These are phyloP conservation scores for Chaetomium sp. DNA, from an alignment of 2,329 filamentous ascomycete species.

Conservation along the genomic window DNA sequence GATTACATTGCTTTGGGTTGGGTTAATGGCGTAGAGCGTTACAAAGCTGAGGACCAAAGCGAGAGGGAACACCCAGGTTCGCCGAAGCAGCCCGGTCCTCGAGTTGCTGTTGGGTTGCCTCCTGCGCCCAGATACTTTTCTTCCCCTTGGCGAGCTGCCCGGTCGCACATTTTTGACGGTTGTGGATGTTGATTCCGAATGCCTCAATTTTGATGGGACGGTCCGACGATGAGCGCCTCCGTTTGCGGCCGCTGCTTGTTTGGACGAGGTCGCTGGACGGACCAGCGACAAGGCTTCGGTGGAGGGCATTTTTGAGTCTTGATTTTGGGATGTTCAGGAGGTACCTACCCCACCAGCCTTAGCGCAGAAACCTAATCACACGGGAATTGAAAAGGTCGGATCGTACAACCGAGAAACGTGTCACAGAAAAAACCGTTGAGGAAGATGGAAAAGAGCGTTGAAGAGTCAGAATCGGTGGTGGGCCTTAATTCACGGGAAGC, in stretches of 20 bases:
- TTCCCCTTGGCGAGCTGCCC: no score
- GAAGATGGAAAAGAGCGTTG: neutral
- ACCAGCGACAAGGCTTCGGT: neutral
- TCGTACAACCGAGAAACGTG: neutral
- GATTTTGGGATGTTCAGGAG: no score
- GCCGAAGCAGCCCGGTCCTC: constrained; percentile 22
- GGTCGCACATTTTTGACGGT: neutral
- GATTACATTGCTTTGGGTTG: constrained; percentile 69
- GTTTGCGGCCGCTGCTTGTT: neutral
- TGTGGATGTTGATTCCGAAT: neutral
- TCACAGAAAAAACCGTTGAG: neutral
- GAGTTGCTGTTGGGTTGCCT: neutral
- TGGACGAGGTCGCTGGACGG: neutral
- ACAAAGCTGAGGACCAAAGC: constrained; percentile 58
- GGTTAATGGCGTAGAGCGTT: constrained; percentile 65
- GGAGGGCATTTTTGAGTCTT: neutral
- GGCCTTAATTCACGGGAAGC: neutral
- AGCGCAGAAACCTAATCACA: no score
- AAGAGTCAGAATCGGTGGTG: no score
- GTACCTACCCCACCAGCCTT: no score
- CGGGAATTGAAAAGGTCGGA: no score
- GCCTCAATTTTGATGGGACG: neutral
- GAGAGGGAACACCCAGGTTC: constrained; percentile 61
- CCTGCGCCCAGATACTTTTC: neutral
- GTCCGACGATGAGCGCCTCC: neutral